A percentile compares a stretch with the other conserved stretches of the same genome.
phyloP scores from a whole-genome alignment of 495 filamentous ascomycete species.

The Astrothelium subdiscretum region DNA sequence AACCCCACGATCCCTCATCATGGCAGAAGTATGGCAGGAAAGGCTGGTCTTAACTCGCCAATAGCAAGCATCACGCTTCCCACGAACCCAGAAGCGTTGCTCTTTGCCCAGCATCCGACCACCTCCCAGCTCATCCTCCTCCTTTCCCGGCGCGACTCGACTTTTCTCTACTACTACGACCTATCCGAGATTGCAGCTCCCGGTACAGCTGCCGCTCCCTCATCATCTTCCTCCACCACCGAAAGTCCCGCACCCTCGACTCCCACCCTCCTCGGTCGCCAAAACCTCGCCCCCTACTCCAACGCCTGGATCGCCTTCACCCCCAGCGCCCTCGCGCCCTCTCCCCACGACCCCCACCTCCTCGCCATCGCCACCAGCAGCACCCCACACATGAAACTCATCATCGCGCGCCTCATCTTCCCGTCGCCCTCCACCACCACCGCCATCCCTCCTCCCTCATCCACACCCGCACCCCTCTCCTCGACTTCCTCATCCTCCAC shows the following conservation, averaged over 20 bases:
- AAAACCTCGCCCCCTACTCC: slow-evolving; percentile 55
- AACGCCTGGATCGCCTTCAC: slow-evolving; percentile 55
- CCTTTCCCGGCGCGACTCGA: slow-evolving; percentile 49
- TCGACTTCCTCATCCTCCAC: not conserved
- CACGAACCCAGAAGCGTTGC: slow-evolving; percentile 51
- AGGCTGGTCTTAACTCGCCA: slow-evolving; percentile 7
- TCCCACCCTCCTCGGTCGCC: slow-evolving; percentile 38
- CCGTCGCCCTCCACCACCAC: slow-evolving; percentile 22
- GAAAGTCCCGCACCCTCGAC: slow-evolving; percentile 8
- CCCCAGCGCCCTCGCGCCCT: slow-evolving; percentile 45
- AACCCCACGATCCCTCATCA: not conserved
- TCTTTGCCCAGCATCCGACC: slow-evolving; percentile 42
- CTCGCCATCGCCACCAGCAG: slow-evolving; percentile 52
- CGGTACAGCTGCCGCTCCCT: not conserved
- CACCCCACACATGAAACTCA: slow-evolving; percentile 53
- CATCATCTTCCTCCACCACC: not conserved
- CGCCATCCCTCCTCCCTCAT: not conserved
- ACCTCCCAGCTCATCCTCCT: slow-evolving; percentile 37
- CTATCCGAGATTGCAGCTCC: slow-evolving; percentile 17
- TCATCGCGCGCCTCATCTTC: slow-evolving; percentile 49
- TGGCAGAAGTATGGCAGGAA: not conserved
- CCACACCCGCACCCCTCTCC: slow-evolving; percentile 1
- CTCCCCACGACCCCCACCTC: slow-evolving; percentile 41
- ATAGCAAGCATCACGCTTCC: slow-evolving; percentile 38
- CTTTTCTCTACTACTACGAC: slow-evolving; percentile 48